Conservation (phyloP, 108 stramenopile species). For the Craspedostauros australis region DNA sequence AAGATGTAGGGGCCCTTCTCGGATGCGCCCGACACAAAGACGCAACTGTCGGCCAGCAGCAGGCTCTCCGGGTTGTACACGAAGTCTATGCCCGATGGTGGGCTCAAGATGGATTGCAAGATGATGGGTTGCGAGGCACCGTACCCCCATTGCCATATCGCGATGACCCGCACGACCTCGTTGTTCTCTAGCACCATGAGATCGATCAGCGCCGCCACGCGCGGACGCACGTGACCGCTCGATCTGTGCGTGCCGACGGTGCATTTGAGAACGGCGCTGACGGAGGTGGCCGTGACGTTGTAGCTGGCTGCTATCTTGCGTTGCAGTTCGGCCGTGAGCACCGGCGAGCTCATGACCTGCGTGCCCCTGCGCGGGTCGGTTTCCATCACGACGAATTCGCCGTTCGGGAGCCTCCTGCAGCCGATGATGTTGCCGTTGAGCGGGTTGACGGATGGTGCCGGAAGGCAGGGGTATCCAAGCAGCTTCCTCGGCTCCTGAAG, state of each 20-base stretch:
- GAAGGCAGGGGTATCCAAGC: constrained; percentile 1
- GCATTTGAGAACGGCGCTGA: constrained; percentile 46
- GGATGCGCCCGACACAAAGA: constrained; percentile 66
- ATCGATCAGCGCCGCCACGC: constrained; percentile 57
- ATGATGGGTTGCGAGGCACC: constrained; percentile 27
- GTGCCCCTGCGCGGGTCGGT: constrained; percentile 42
- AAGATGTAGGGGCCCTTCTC: constrained; percentile 54
- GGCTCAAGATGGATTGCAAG: constrained; percentile 57
- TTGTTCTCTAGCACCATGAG: constrained; percentile 25
- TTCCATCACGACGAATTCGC: constrained; percentile 5
- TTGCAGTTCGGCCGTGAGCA: constrained; percentile 52
- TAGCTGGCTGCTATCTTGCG: constrained; percentile 37
- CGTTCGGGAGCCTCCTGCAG: constrained; percentile 8
- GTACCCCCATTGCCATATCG: constrained; percentile 83
- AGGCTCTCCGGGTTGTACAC: constrained; percentile 51
- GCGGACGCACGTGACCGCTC: constrained; percentile 30
- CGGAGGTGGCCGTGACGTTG: constrained; percentile 28
- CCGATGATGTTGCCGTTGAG: constrained; percentile 63
- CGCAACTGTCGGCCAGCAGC: constrained; percentile 56
- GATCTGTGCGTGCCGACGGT: constrained; percentile 60
- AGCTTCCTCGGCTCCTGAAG: constrained; percentile 7
- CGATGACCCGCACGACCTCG: constrained; percentile 45
- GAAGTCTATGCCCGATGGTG: constrained; percentile 44
- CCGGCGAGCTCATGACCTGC: constrained; percentile 30
- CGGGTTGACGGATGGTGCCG: constrained; percentile 52